A percentile compares a stretch with the other conserved stretches of the same genome.
Conservation (phyloP, 257 asterid species). For the Primulina huaijiensis region DNA sequence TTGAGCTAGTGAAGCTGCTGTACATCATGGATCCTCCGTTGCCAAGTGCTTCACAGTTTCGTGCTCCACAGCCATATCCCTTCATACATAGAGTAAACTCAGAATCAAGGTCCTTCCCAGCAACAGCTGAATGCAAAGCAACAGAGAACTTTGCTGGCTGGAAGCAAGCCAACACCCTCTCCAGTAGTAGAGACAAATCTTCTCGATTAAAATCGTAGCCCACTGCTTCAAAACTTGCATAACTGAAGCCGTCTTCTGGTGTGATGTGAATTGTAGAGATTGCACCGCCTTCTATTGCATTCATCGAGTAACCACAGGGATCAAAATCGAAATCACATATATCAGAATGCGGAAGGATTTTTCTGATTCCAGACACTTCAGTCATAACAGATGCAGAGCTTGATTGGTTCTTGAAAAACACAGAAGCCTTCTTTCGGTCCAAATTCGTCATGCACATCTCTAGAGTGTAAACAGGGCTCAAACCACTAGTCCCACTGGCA, state of each 20-base stretch:
- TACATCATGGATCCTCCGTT: constrained; percentile 52
- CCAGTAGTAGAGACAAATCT: constrained; percentile 41
- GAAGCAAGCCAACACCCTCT: constrained; percentile 77
- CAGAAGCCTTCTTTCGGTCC: constrained; percentile 58
- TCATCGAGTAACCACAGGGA: constrained; percentile 91
- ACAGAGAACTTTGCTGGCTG: constrained; percentile 64
- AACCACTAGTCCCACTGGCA: constrained; percentile 28
- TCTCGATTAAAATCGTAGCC: constrained; percentile 56
- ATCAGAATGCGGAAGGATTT: constrained; percentile 61
- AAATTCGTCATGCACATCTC: constrained; percentile 91
- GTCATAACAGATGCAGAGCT: constrained; percentile 64
- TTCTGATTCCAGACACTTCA: constrained; percentile 59
- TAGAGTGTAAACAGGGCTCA: constrained; percentile 48
- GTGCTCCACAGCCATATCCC: constrained; percentile 51
- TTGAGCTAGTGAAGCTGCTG: constrained; percentile 38
- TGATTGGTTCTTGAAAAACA: constrained; percentile 61
- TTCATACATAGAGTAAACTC: constrained; percentile 31
- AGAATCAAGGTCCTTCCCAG: constrained; percentile 32
- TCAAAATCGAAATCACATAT: constrained; percentile 80
- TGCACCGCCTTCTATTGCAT: constrained; percentile 58
- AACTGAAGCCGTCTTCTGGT: constrained; percentile 86
- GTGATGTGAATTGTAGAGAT: constrained; percentile 73
- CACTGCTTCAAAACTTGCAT: constrained; percentile 76
- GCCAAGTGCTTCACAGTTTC: constrained; percentile 47
- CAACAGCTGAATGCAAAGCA: constrained; percentile 50